Evolutionary conservation across 495 filamentous ascomycete genomes (phyloP).

Genomic region (Patellaria atrata): DNA sequence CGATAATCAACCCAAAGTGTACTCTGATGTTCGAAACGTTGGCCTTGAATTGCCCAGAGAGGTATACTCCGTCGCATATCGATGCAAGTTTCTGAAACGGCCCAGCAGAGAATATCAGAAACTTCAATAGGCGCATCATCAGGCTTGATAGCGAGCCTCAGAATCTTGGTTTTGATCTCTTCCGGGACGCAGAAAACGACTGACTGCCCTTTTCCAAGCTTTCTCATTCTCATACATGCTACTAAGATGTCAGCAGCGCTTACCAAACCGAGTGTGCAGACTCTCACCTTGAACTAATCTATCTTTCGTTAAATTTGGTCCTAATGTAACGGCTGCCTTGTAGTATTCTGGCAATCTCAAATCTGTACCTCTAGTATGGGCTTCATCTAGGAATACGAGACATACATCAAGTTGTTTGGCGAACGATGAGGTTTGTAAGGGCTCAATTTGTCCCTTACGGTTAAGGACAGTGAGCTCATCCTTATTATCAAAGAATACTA

Average conservation of each 20-base stretch:
- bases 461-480: conserved; percentile 35
- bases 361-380: conserved; percentile 64
- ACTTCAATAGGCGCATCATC: conserved; percentile 23
- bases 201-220: conserved; percentile 24
- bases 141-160: conserved; percentile 1
- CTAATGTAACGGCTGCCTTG: conserved; percentile 55
- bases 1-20: neutral
- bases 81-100: conserved; percentile 40
- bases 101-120: conserved; percentile 43
- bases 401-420: conserved; percentile 43
- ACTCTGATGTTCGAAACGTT: conserved; percentile 23
- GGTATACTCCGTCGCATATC: conserved; percentile 36
- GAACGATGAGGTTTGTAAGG: conserved; percentile 46
- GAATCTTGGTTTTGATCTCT: conserved; percentile 33
- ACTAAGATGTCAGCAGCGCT: conserved; percentile 5
- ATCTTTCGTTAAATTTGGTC: conserved; percentile 55
- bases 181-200: conserved; percentile 31
- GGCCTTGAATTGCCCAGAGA: conserved; percentile 47
- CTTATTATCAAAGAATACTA: conserved; percentile 34
- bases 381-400: conserved; percentile 60
- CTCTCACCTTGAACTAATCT: conserved; percentile 55
- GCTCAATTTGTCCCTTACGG: conserved; percentile 32
- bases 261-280: neutral
- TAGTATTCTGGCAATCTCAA: conserved; percentile 46
- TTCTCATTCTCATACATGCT: conserved; percentile 36